Percentiles rank a stretch among this genome's conserved stretches.
phyloP scores from a whole-genome alignment of 164 flowering plant species.

The Vitis rotundifolia region DNA sequence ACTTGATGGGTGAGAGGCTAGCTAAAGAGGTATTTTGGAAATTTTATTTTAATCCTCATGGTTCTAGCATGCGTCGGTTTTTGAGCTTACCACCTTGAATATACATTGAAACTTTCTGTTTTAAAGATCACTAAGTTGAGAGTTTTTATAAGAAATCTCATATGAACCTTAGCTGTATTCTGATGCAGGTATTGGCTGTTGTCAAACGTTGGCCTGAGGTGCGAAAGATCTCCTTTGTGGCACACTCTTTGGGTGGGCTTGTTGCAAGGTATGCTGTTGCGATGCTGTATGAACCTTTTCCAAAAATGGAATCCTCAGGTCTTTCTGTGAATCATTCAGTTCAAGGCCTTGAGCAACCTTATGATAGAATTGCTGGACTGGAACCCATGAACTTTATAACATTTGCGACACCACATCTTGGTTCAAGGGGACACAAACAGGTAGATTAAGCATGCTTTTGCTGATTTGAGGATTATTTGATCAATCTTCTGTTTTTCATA shows the following conservation, averaged over 20 bases:
- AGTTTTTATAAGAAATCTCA: background rate
- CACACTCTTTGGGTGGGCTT: slow-evolving; percentile 95
- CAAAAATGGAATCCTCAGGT: slow-evolving; percentile 21
- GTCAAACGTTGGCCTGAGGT: slow-evolving; percentile 60
- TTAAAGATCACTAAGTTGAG: background rate
- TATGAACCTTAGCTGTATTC: slow-evolving; percentile 5
- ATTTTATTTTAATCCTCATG: slow-evolving; percentile 5
- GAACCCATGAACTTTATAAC: slow-evolving; percentile 94
- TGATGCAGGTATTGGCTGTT: slow-evolving; percentile 69
- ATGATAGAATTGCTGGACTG: slow-evolving; percentile 73
- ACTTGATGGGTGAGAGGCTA: slow-evolving; percentile 85
- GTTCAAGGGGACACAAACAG: slow-evolving; percentile 89
- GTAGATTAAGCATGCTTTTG: slow-evolving; percentile 30
- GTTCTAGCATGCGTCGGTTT: background rate
- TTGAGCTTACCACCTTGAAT: background rate
- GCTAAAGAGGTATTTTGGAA: slow-evolving; percentile 76
- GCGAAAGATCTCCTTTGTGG: slow-evolving; percentile 85
- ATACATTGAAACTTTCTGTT: background rate
- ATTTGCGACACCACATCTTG: slow-evolving; percentile 95
- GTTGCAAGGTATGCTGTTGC: slow-evolving; percentile 92
- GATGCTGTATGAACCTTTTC: slow-evolving; percentile 49
- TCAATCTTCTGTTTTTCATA: no score
- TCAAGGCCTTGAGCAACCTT: slow-evolving; percentile 32
- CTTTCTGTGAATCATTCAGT: slow-evolving; percentile 10
- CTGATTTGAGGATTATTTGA: background rate